Evolutionary conservation across 176 grass and related monocot species (phyloP).

Genomic region (Aegilops umbellulata): DNA sequence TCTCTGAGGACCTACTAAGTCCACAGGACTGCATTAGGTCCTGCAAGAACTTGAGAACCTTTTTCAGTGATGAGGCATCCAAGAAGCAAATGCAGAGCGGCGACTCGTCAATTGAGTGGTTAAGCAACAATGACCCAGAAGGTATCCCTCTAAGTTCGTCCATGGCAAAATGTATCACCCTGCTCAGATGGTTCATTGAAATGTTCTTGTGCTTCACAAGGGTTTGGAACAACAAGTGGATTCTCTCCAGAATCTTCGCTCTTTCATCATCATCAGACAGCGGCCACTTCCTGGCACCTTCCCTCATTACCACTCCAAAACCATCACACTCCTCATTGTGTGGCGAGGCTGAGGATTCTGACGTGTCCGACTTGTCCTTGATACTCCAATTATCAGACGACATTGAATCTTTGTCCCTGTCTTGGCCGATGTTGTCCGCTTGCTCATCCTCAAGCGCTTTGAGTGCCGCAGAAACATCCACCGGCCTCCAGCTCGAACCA

Average conservation of each 20-base stretch:
- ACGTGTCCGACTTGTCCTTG: conserved; percentile 60
- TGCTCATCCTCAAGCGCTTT: conserved; percentile 65
- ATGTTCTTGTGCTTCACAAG: conserved; percentile 79
- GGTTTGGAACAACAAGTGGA: conserved; percentile 54
- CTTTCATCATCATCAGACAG: conserved; percentile 81
- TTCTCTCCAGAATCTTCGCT: conserved; percentile 60
- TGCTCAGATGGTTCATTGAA: conserved; percentile 66
- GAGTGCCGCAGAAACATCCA: conserved; percentile 52
- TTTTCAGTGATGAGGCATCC: conserved; percentile 55
- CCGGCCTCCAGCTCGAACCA: conserved; percentile 63
- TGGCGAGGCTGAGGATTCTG: conserved; percentile 50
- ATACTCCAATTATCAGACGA: conserved; percentile 47
- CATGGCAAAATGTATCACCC: conserved; percentile 59
- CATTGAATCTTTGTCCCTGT: conserved; percentile 60
- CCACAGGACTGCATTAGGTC: conserved; percentile 70
- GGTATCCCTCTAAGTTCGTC: conserved; percentile 67
- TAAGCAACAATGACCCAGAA: conserved; percentile 49
- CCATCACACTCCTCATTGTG: conserved; percentile 50
- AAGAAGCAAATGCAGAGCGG: conserved; percentile 84
- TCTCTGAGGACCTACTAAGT: conserved; percentile 56
- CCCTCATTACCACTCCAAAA: conserved; percentile 37
- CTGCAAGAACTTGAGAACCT: conserved; percentile 73
- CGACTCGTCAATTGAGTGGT: conserved; percentile 59
- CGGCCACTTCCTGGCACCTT: conserved; percentile 61
- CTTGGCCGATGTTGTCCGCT: conserved; percentile 20